A percentile compares a stretch with the other conserved stretches of the same genome.
Conservation (phyloP, 2,329 filamentous ascomycete species). For the Epichloe brachyelytri region DNA sequence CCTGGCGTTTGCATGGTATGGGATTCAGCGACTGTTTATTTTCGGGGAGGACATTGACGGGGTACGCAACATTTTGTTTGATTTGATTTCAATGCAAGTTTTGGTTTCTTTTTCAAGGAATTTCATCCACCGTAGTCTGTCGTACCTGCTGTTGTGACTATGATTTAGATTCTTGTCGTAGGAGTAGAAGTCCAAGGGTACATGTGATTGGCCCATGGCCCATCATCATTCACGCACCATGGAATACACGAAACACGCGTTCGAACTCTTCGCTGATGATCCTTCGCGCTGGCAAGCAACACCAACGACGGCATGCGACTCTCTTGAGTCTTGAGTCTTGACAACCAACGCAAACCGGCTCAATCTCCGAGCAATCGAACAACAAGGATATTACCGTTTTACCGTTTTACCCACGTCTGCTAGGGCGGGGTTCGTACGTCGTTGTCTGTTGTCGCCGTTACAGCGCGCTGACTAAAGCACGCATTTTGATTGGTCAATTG, state of each 20-base stretch:
- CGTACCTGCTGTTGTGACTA: no score
- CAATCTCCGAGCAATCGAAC: neutral
- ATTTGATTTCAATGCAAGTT: no score
- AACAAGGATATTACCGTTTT: neutral
- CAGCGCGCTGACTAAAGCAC: constrained; percentile 21
- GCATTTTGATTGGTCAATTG: constrained; percentile 16
- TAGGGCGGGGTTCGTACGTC: no score
- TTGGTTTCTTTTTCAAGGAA: no score
- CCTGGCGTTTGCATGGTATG: no score
- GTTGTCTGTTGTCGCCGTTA: constrained; percentile 7
- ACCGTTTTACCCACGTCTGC: neutral
- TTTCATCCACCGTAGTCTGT: no score
- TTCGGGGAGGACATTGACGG: no score
- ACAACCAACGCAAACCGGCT: neutral
- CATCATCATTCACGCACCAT: neutral
- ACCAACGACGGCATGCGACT: neutral
- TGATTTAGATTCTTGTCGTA: no score
- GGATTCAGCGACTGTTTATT: no score
- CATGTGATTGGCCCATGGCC: neutral
- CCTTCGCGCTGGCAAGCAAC: constrained; percentile 20
- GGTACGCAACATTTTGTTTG: no score
- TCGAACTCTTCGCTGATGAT: constrained; percentile 17
- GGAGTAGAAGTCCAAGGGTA: no score
- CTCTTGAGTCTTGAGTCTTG: neutral
- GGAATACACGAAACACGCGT: neutral